Percentiles rank a stretch among this genome's conserved stretches.
Evolutionary conservation across 2,329 filamentous ascomycete species (phyloP).

Genomic region (Aspergillus flavus): DNA sequence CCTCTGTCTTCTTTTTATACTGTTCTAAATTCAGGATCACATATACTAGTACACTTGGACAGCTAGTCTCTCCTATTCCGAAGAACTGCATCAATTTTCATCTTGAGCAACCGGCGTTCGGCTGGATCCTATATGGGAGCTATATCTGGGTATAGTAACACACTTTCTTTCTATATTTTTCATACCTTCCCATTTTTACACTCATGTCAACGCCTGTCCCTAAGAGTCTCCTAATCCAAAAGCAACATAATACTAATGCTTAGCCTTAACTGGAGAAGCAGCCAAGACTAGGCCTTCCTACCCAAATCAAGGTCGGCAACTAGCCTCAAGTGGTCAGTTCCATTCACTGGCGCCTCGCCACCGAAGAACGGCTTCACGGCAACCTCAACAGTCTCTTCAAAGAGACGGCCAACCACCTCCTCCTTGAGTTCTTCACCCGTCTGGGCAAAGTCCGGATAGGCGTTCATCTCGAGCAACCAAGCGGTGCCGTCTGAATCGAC

Average conservation of each 20-base stretch:
- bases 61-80: not conserved
- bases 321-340: slow-evolving; percentile 37
- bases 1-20: not conserved
- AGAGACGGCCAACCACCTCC: slow-evolving; percentile 72
- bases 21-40: not conserved
- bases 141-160: not conserved
- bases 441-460: slow-evolving; percentile 94
- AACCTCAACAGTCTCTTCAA: slow-evolving; percentile 70
- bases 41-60: not conserved
- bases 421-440: slow-evolving; percentile 74
- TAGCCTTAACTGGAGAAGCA: not conserved
- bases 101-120: not conserved
- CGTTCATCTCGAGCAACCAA: slow-evolving; percentile 90
- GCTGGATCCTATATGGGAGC: not conserved
- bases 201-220: not conserved
- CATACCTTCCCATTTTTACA: not conserved
- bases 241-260: not conserved
- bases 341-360: slow-evolving; percentile 20
- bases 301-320: slow-evolving; percentile 47
- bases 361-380: slow-evolving; percentile 72
- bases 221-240: not conserved
- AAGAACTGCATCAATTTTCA: not conserved
- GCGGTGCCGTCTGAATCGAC: slow-evolving; percentile 66
- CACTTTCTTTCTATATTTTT: not conserved
- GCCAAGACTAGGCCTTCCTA: slow-evolving; percentile 26